A percentile compares a stretch with the other conserved stretches of the same genome.
Evolutionary conservation across 2,329 filamentous ascomycete genomes (phyloP).

Genomic region (Trichoderma sp.): DNA sequence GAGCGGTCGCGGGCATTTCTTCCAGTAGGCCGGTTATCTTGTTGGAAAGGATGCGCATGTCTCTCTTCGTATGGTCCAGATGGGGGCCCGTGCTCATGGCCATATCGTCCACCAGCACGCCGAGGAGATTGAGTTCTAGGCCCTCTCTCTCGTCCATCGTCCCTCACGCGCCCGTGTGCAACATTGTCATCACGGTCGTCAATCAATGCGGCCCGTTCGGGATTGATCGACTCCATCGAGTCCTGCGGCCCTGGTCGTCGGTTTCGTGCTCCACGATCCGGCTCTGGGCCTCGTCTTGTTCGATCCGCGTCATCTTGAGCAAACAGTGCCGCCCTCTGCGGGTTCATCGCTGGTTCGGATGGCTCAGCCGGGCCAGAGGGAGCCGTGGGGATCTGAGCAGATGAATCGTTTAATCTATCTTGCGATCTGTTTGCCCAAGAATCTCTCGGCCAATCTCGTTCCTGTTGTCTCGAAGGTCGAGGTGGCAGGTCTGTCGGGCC

Average conservation of each 20-base stretch:
- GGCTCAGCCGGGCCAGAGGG: slow-evolving; percentile 24
- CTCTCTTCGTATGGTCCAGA: slow-evolving; percentile 48
- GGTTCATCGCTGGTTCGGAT: slow-evolving; percentile 52
- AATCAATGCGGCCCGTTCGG: slow-evolving; percentile 47
- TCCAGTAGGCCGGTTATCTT: slow-evolving; percentile 31
- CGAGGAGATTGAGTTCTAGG: slow-evolving; percentile 49
- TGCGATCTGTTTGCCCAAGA: slow-evolving; percentile 27
- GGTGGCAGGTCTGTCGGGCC: slow-evolving; percentile 33
- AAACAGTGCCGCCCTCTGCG: slow-evolving; percentile 52
- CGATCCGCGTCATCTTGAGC: slow-evolving; percentile 34
- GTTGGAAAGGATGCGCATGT: slow-evolving; percentile 40
- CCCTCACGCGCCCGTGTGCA: slow-evolving; percentile 39
- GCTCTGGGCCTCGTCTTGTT: slow-evolving; percentile 28
- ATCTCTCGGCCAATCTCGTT: slow-evolving; percentile 42
- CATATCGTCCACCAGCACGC: slow-evolving; percentile 35
- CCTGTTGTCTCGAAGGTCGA: slow-evolving; percentile 38
- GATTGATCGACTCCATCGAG: slow-evolving; percentile 43
- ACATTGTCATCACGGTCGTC: slow-evolving; percentile 36
- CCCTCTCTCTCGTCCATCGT: slow-evolving; percentile 44
- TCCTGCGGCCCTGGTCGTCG: slow-evolving; percentile 31
- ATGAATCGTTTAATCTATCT: slow-evolving; percentile 31
- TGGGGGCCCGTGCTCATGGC: slow-evolving; percentile 29
- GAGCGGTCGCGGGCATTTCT: slow-evolving; percentile 36
- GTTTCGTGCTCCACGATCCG: slow-evolving; percentile 30
- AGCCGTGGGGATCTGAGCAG: slow-evolving; percentile 29